Percentiles rank a stretch among this genome's conserved stretches.
Evolutionary conservation across 495 filamentous ascomycete genomes (phyloP).

Genomic region (Pyrenula aspistea): DNA sequence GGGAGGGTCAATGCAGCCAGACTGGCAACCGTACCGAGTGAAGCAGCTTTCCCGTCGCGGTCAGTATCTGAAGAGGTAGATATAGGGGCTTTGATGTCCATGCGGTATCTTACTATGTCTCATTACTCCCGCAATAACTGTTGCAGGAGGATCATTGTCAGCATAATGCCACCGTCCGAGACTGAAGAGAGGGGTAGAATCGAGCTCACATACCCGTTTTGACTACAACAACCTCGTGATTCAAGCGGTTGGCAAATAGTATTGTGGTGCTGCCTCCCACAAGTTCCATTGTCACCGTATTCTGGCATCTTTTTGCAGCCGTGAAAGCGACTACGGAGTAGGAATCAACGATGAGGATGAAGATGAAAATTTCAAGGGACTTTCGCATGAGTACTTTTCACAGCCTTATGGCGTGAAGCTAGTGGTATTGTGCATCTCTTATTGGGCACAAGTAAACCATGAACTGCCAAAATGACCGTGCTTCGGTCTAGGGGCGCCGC

Average conservation of each 20-base stretch:
- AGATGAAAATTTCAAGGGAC: too few relatives aligned
- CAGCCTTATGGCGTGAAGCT: too few relatives aligned
- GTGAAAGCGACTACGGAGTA: too few relatives aligned
- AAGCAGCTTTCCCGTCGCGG: constrained; percentile 1
- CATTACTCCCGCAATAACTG: constrained; percentile 2
- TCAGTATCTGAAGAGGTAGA: neutral
- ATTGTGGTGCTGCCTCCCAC: constrained; percentile 2
- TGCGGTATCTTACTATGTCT: constrained; percentile 2
- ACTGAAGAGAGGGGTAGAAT: neutral
- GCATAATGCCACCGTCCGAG: neutral
- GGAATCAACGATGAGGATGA: too few relatives aligned
- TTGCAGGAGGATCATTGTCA: neutral
- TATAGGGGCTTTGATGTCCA: neutral
- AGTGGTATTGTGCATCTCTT: too few relatives aligned
- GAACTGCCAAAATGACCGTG: too few relatives aligned
- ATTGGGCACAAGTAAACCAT: too few relatives aligned
- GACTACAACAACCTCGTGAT: constrained; percentile 1
- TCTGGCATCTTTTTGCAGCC: too few relatives aligned
- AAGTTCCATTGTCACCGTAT: neutral
- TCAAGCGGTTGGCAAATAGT: neutral
- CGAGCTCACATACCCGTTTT: constrained; percentile 1
- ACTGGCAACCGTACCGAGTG: constrained; percentile 2
- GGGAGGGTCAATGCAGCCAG: constrained; percentile 1
- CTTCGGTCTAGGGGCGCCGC: too few relatives aligned
- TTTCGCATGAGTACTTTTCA: too few relatives aligned